Conservation (phyloP, 1,284 basidiomycete species). For the Tilletia horrida region DNA sequence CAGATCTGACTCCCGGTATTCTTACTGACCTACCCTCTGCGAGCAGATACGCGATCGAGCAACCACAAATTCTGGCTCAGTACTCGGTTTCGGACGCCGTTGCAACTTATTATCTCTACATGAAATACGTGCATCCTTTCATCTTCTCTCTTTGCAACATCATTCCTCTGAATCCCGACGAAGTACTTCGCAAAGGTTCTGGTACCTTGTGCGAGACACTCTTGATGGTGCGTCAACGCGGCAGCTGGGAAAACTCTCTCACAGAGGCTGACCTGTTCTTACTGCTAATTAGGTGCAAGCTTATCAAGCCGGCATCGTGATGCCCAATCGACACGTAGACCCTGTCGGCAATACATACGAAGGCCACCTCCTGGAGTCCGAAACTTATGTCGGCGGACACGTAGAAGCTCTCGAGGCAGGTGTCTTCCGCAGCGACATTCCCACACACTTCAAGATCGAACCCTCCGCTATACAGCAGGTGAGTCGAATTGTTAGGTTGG, state of each 20-base stretch:
- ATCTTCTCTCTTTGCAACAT: conserved; percentile 99
- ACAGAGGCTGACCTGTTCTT: background rate
- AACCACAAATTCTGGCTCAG: conserved; percentile 88
- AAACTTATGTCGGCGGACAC: conserved; percentile 98
- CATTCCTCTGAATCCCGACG: conserved; percentile 93
- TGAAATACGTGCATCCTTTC: conserved; percentile 99
- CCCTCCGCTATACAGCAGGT: conserved; percentile 83
- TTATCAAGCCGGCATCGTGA: conserved; percentile 83
- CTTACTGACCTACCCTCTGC: conserved; percentile 5
- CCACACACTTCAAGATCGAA: conserved; percentile 90
- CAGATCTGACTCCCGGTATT: background rate
- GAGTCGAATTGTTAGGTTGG: conserved; percentile 23
- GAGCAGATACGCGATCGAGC: conserved; percentile 85
- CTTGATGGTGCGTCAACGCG: conserved; percentile 73
- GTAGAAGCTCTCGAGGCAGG: conserved; percentile 98
- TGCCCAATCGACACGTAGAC: conserved; percentile 97
- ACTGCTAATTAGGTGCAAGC: conserved; percentile 64
- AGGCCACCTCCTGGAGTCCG: conserved; percentile 89
- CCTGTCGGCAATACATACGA: conserved; percentile 88
- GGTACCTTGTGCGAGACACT: conserved; percentile 97
- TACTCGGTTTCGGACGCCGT: conserved; percentile 99
- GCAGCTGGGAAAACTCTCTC: too few relatives aligned
- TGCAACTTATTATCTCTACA: conserved; percentile 98
- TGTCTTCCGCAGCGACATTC: conserved; percentile 93
- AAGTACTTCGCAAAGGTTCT: conserved; percentile 90